Evolutionary conservation across 2,329 filamentous ascomycete genomes (phyloP).

Genomic region (Hypoxylon sp.): DNA sequence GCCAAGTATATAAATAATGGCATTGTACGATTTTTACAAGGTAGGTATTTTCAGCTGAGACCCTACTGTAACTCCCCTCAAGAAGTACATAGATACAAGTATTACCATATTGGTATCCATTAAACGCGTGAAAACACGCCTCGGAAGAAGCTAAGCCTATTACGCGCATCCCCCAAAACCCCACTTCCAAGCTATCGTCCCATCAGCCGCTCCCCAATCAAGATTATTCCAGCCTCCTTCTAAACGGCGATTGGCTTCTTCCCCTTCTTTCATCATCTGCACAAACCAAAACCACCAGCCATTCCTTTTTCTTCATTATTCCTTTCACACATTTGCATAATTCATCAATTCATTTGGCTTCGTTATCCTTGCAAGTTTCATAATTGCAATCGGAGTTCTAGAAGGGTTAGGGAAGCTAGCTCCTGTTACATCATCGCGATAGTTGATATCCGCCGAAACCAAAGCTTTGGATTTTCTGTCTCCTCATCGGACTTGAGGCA

Average conservation of each 20-base stretch:
- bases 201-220: constrained; percentile 20
- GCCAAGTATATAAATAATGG: no score
- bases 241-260: neutral
- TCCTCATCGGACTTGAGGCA: constrained; percentile 19
- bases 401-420: no score
- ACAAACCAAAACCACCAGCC: neutral
- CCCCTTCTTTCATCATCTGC: constrained; percentile 7
- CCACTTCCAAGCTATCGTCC: constrained; percentile 20
- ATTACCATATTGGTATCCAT: no score
- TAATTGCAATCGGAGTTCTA: neutral
- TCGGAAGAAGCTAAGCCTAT: constrained; percentile 2
- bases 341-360: no score
- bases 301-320: neutral
- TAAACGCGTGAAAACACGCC: constrained; percentile 33
- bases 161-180: constrained; percentile 27
- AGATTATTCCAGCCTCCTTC: constrained; percentile 13
- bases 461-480: constrained; percentile 6
- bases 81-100: constrained; percentile 8
- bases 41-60: constrained; percentile 18
- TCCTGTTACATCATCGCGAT: constrained; percentile 23
- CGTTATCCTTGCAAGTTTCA: neutral
- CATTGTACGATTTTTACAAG: neutral
- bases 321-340: no score
- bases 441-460: neutral
- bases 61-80: no score